Evolutionary conservation across 306 rosid genomes (phyloP).

Genomic region (Vigna angularis): DNA sequence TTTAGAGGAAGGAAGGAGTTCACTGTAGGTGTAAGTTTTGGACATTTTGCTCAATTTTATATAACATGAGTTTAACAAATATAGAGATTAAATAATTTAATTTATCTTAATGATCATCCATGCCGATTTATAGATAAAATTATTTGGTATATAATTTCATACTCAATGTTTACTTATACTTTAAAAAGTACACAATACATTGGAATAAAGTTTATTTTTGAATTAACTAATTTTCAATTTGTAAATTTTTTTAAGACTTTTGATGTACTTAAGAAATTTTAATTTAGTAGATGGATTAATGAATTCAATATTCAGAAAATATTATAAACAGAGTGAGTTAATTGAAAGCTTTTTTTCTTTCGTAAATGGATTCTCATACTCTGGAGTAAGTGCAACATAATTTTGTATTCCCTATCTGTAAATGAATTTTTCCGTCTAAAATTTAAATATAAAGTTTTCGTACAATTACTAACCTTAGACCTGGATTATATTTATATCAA

Average conservation of each 20-base stretch:
- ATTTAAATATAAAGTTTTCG: neutral
- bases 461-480: slow-evolving; percentile 24
- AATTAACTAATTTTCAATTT: neutral
- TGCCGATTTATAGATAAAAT: neutral
- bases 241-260: neutral
- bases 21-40: neutral
- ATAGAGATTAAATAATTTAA: neutral
- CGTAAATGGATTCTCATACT: neutral
- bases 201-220: neutral
- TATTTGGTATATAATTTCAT: neutral
- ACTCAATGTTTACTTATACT: neutral
- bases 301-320: neutral
- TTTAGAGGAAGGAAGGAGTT: neutral
- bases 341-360: neutral
- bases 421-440: slow-evolving; percentile 2
- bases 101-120: slow-evolving; percentile 2
- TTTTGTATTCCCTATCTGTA: slow-evolving; percentile 14
- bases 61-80: neutral
- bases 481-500: neutral
- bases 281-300: neutral
- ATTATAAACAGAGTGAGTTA: neutral
- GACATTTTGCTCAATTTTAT: neutral
- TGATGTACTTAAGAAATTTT: neutral
- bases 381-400: slow-evolving; percentile 19
- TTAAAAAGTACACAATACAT: neutral